Percentiles rank a stretch among this genome's conserved stretches.
phyloP scores from a whole-genome alignment of 2,329 filamentous ascomycete genomes.

The Sphaerulina musiva region DNA sequence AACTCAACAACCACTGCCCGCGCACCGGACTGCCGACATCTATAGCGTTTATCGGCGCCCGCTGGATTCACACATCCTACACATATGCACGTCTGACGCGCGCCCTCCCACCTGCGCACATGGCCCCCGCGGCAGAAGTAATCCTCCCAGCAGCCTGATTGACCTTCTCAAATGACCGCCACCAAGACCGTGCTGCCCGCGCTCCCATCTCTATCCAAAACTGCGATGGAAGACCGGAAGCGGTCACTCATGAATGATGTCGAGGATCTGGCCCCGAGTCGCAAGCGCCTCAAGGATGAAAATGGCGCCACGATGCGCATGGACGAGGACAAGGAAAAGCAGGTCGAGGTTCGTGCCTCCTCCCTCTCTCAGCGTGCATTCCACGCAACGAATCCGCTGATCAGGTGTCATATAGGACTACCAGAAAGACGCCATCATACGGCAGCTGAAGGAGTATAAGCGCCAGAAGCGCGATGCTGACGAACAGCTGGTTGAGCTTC shows the following conservation, averaged over 20 bases:
- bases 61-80: neutral
- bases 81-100: neutral
- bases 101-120: conserved; percentile 4
- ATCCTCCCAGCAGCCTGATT: conserved; percentile 5
- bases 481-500: conserved; percentile 69
- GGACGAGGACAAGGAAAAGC: conserved; percentile 63
- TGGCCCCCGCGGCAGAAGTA: conserved; percentile 1
- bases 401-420: conserved; percentile 55
- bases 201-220: conserved; percentile 66
- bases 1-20: neutral
- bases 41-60: neutral
- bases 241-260: conserved; percentile 73
- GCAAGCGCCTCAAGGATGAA: conserved; percentile 70
- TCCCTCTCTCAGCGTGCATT: neutral
- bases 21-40: neutral
- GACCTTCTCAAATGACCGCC: conserved; percentile 25
- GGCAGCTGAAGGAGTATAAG: conserved; percentile 98
- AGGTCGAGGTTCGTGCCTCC: conserved; percentile 58
- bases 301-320: conserved; percentile 67
- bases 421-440: conserved; percentile 92
- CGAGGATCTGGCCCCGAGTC: conserved; percentile 79
- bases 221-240: conserved; percentile 99
- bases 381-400: conserved; percentile 5
- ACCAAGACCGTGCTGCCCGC: conserved; percentile 34
- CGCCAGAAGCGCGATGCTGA: conserved; percentile 79